These are phyloP conservation scores for Phytophthora meadii DNA, from an alignment of 352 stramenopile species.

Conservation along the genomic window DNA sequence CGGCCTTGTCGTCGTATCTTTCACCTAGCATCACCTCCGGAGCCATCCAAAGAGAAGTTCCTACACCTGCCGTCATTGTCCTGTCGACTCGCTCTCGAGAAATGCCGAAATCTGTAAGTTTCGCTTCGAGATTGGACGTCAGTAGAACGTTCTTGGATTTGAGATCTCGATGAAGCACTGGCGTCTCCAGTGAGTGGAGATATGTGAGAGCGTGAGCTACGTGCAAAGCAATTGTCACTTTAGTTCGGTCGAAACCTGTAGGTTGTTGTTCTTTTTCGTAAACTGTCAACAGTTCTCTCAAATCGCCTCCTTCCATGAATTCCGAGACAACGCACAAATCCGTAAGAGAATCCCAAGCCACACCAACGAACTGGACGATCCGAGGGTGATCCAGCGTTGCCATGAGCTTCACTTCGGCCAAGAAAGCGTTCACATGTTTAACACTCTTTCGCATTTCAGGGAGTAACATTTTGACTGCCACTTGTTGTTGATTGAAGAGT, in stretches of 20 bases:
- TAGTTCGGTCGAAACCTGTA: constrained; percentile 38
- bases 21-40: constrained; percentile 34
- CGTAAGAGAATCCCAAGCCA: constrained; percentile 48
- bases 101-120: constrained; percentile 54
- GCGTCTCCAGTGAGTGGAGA: constrained; percentile 13
- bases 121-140: constrained; percentile 28
- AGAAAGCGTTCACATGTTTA: constrained; percentile 20
- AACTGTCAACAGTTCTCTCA: constrained; percentile 33
- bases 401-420: constrained; percentile 42
- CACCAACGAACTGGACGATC: constrained; percentile 53
- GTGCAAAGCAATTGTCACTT: constrained; percentile 51
- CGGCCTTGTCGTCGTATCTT: constrained; percentile 24
- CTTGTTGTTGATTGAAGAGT: constrained; percentile 26
- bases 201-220: constrained; percentile 43
- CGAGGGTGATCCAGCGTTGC: constrained; percentile 44
- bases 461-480: constrained; percentile 40
- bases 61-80: constrained; percentile 46
- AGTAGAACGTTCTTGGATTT: constrained; percentile 36
- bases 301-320: constrained; percentile 50
- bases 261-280: constrained; percentile 15
- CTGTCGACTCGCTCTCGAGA: constrained; percentile 25
- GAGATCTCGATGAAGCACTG: constrained; percentile 19
- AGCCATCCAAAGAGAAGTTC: constrained; percentile 35
- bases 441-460: constrained; percentile 20
- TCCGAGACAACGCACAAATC: constrained; percentile 41